phyloP scores from a whole-genome alignment of 352 stramenopile species.

The Globisporangium splendens region DNA sequence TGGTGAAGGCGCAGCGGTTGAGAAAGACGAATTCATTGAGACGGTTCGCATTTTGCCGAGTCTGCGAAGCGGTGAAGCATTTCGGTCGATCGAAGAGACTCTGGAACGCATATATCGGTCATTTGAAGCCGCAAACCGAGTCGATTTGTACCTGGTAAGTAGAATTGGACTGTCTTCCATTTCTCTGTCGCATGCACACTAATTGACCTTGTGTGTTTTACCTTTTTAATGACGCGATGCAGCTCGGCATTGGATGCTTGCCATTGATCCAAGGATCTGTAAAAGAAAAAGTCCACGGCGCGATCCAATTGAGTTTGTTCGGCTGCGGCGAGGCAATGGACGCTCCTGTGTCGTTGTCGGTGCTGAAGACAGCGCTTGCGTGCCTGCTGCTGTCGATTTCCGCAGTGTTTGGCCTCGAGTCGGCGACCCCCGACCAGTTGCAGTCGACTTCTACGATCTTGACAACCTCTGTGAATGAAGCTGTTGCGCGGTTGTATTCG shows the following conservation, averaged over 20 bases:
- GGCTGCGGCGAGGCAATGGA: conserved; percentile 28
- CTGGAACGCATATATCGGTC: conserved; percentile 64
- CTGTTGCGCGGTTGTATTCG: conserved; percentile 41
- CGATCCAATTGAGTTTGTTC: conserved; percentile 51
- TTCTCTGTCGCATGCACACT: background rate
- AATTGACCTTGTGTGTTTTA: background rate
- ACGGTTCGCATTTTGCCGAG: conserved; percentile 51
- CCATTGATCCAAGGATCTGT: conserved; percentile 46
- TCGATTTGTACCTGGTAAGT: conserved; percentile 52
- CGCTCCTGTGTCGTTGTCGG: conserved; percentile 33
- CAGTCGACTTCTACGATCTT: conserved; percentile 57
- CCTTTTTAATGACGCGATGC: background rate
- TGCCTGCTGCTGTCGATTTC: conserved; percentile 56
- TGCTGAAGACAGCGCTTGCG: conserved; percentile 35
- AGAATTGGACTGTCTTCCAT: background rate
- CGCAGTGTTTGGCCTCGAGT: conserved; percentile 60
- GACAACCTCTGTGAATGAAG: conserved; percentile 50
- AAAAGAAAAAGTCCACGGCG: conserved; percentile 54
- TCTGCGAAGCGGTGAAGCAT: conserved; percentile 54
- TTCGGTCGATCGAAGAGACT: conserved; percentile 58
- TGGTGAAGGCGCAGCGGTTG: conserved; percentile 18
- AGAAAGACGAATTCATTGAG: conserved; percentile 57
- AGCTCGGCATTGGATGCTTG: conserved; percentile 57
- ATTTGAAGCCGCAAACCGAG: conserved; percentile 52
- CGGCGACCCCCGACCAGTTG: conserved; percentile 42